Base-by-base conservation (phyloP, 202 grass and related monocot genomes). In the Digitaria exilis region DNA sequence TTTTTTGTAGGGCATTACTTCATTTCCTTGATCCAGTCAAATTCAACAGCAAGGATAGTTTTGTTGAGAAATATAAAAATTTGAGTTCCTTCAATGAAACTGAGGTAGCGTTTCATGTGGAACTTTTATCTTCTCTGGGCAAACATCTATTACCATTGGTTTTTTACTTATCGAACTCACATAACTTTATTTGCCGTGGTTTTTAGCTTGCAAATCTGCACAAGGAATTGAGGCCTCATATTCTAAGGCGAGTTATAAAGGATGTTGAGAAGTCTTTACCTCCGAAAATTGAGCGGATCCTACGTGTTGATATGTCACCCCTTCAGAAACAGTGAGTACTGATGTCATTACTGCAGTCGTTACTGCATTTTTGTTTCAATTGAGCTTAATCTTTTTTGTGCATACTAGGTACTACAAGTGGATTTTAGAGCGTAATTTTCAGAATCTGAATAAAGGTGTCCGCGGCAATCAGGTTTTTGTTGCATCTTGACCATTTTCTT, bases 391-490 rank as follows among this genome's bases (percentile, higher is more conserved):
- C 19, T 65, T 34, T 35, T 43, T 48, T 32, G 58, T 74, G n/a
- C 78, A 72, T 85, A 16, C 41, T 88, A 98, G 96, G 79, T 99
- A 99, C 73, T 99, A 99, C 89, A 99, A 96, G 75, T 99, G 96
- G 96, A 99, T 99, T 92, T 87, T 99, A 74, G 96, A 99, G 84
- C 91, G 96, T 4, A 99, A 99, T 92, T 99, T 99, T 85, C 96
- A 99, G 73, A 96, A 99, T 90, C 84, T 99, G 35, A 99, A 99
- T 83, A 99, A 96, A 86, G 96, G 96, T 81, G 96, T 99, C 83
- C 93, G 96, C 15, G 96, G 93, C 28, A 99, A 99, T 84, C 96
- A 99, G 96, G 96, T 98, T 19, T 75, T 75, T 56, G 16, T 78
- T 83, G 46, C 31, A 72, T 77, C 59, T 76, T 85, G 16, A 67